phyloP scores from a whole-genome alignment of 2,329 filamentous ascomycete species.

The Samsoniella hepiali region DNA sequence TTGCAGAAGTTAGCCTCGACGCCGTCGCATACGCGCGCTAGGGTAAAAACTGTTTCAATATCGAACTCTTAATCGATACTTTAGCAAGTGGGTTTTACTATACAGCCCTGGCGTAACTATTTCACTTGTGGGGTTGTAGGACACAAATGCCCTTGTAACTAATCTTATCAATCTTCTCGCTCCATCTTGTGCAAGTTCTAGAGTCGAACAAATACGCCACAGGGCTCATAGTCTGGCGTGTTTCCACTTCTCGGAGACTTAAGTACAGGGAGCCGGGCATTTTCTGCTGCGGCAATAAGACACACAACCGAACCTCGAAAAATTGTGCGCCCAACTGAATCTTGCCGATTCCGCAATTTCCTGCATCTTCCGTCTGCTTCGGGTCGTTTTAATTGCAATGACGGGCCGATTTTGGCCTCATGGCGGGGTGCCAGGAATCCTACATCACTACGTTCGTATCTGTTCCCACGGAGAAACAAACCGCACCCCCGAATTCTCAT shows the following conservation, averaged over 20 bases:
- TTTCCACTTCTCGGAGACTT: neutral
- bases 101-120: too few relatives aligned
- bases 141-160: neutral
- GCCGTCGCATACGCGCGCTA: neutral
- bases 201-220: too few relatives aligned
- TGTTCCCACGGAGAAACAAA: neutral
- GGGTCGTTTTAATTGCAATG: constrained; percentile 19
- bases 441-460: constrained; percentile 33
- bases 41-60: neutral
- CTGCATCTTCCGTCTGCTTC: neutral
- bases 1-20: neutral
- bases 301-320: neutral
- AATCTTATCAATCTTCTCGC: neutral
- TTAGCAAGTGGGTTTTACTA: too few relatives aligned
- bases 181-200: neutral
- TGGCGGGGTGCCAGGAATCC: constrained; percentile 30
- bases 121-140: too few relatives aligned
- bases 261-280: too few relatives aligned
- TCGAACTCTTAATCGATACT: neutral
- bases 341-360: constrained; percentile 4
- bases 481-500: neutral
- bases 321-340: constrained; percentile 7
- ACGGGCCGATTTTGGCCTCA: constrained; percentile 34
- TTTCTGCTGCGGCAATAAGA: too few relatives aligned
- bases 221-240: too few relatives aligned